Evolutionary conservation across 345 rosid species (phyloP).

Genomic region (Lumnitzera racemosa): DNA sequence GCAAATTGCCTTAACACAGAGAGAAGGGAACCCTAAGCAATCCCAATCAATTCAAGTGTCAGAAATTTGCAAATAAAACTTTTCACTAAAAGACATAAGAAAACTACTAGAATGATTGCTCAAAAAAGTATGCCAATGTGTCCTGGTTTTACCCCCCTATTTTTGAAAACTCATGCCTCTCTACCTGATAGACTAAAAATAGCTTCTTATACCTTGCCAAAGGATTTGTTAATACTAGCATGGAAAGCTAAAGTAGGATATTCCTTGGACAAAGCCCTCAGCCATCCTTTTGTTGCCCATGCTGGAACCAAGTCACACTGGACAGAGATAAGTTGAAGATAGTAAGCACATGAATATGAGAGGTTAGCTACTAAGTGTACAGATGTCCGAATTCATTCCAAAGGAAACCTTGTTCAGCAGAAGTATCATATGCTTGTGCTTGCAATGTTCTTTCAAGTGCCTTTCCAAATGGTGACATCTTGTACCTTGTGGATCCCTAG

Average conservation of each 20-base stretch:
- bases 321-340: neutral
- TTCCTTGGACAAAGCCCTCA: slow-evolving; percentile 75
- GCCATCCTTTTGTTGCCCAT: slow-evolving; percentile 97
- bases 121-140: neutral
- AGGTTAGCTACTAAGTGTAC: neutral
- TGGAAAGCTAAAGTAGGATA: slow-evolving; percentile 96
- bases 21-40: slow-evolving; percentile 75
- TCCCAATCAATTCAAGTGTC: neutral
- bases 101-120: too few species aligned
- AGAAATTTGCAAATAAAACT: too few species aligned
- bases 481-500: slow-evolving; percentile 91
- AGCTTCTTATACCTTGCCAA: slow-evolving; percentile 62
- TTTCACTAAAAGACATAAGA: neutral
- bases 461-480: slow-evolving; percentile 84
- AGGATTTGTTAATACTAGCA: slow-evolving; percentile 84
- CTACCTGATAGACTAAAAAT: too few species aligned
- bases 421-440: slow-evolving; percentile 85
- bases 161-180: too few species aligned
- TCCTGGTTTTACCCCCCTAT: neutral
- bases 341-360: neutral
- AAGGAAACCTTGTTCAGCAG: slow-evolving; percentile 73
- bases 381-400: neutral
- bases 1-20: slow-evolving; percentile 88
- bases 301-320: slow-evolving; percentile 98
- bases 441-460: slow-evolving; percentile 89